Evolutionary conservation across 495 filamentous ascomycete genomes (phyloP).

Genomic region (Chaetomium tenue): DNA sequence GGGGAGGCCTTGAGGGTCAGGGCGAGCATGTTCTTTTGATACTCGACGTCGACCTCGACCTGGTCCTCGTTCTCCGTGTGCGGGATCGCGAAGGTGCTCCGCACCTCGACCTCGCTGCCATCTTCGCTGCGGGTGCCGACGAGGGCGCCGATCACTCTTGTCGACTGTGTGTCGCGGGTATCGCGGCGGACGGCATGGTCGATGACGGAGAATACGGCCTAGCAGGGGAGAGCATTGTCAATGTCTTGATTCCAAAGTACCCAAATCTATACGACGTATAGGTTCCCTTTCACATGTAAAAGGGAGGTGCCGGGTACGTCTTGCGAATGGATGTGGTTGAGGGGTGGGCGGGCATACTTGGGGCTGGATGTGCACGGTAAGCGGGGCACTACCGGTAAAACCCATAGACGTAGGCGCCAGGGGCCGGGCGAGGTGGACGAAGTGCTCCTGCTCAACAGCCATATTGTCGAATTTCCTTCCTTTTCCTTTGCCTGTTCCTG

Average conservation of each 20-base stretch:
- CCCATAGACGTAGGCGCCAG: conserved; percentile 75
- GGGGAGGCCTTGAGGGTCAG: conserved; percentile 92
- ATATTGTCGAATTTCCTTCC: conserved; percentile 51
- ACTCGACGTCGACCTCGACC: conserved; percentile 99
- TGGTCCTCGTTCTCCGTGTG: conserved; percentile 98
- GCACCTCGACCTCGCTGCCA: conserved; percentile 91
- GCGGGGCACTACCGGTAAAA: conserved; percentile 77
- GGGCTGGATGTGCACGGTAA: conserved; percentile 91
- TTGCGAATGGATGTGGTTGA: neutral
- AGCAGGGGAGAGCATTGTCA: conserved; percentile 5
- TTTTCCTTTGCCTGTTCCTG: conserved; percentile 18
- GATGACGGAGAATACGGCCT: conserved; percentile 95
- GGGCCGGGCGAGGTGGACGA: conserved; percentile 91
- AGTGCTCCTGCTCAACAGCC: conserved; percentile 74
- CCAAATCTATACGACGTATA: neutral
- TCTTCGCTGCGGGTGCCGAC: conserved; percentile 91
- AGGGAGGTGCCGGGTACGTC: neutral
- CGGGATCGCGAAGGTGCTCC: conserved; percentile 93
- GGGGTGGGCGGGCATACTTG: conserved; percentile 61
- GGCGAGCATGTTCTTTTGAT: conserved; percentile 97
- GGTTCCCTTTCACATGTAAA: neutral
- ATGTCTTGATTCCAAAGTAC: neutral
- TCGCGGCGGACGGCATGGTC: conserved; percentile 94
- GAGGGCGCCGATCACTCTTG: conserved; percentile 92
- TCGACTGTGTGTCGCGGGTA: conserved; percentile 80